Conservation (phyloP, 495 filamentous ascomycete genomes). For the Neurospora sp. region DNA sequence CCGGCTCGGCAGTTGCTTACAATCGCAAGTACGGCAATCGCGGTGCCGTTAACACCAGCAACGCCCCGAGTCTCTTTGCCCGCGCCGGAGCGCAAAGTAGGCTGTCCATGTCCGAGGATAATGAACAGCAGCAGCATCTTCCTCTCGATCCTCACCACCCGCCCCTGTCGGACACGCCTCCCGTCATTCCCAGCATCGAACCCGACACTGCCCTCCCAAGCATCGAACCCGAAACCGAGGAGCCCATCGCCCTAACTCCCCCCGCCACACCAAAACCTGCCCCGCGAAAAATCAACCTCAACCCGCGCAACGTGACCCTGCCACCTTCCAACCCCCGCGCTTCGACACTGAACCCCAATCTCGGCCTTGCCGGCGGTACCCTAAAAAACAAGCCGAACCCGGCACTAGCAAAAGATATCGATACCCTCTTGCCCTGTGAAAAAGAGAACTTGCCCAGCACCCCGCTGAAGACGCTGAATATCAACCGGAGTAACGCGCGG, state of each 20-base stretch:
- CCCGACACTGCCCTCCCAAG: background rate
- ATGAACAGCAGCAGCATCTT: background rate
- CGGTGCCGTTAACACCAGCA: background rate
- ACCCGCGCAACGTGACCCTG: background rate
- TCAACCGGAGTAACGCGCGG: background rate
- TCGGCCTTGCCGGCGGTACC: background rate
- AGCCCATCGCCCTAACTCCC: background rate
- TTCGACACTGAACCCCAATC: background rate
- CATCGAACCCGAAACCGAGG: background rate
- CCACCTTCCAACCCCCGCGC: background rate
- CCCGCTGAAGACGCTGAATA: background rate
- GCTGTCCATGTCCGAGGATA: background rate
- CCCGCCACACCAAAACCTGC: background rate
- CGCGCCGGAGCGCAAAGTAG: background rate
- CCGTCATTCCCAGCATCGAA: background rate
- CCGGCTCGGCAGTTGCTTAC: background rate
- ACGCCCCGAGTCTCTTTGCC: background rate
- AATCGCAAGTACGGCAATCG: background rate
- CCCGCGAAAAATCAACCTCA: background rate
- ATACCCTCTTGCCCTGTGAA: background rate
- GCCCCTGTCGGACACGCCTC: background rate
- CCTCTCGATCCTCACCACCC: background rate
- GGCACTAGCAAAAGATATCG: background rate
- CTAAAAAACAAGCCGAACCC: background rate
- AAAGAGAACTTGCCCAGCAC: background rate